Base-by-base conservation (phyloP, 176 grass and related monocot genomes). In the Triticum urartu region DNA sequence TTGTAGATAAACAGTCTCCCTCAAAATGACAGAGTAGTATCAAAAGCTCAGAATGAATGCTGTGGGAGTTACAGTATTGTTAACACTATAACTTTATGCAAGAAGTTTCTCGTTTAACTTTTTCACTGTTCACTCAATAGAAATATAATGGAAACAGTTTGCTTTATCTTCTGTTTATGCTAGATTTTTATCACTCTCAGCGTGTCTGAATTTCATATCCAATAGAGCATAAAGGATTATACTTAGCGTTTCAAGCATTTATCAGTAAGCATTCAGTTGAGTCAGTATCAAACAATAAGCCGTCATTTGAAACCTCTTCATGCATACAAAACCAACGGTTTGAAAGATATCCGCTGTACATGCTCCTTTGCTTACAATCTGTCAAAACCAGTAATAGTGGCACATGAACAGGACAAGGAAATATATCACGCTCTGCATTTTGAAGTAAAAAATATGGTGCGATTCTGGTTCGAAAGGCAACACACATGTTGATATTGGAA, bases 201-300 rank as follows among this genome's bases (percentile, higher is more conserved):
- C 11, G n/a, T 88, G 28, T 86, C 85, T 75, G 85, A 72, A 11
- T 62, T 62, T 70, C 77, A 81, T 90, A 93, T 48, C 88, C 85
- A 88, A 88, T 38, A 48, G 81, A 81, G n/a, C 60, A 88, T 52
- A 93, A 62, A 7, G 81, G 71, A 70, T 85, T 50, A 42, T 81
- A 90, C 30, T 60, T 48, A 68, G 33, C 8, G 15, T 80, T 77
- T 11, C 64, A 74, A 32, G 54, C 36, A 61, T 89, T 84, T 83
- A 70, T 79, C 2, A 21, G 88, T 76, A 25, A 60, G 34, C 11
- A 78, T 78, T 36, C 82, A 68, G 71, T 58, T 73, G 25, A 26
- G 52, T 45, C 45, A 77, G 28, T 42, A 35, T 10, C 65, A 58
- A 58, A 21, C 54, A 58, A 21, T 58, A 58, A 58, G 18, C 6